Evolutionary conservation across 768 basidiomycete genomes (phyloP).

Genomic region (Galerina sulciceps): DNA sequence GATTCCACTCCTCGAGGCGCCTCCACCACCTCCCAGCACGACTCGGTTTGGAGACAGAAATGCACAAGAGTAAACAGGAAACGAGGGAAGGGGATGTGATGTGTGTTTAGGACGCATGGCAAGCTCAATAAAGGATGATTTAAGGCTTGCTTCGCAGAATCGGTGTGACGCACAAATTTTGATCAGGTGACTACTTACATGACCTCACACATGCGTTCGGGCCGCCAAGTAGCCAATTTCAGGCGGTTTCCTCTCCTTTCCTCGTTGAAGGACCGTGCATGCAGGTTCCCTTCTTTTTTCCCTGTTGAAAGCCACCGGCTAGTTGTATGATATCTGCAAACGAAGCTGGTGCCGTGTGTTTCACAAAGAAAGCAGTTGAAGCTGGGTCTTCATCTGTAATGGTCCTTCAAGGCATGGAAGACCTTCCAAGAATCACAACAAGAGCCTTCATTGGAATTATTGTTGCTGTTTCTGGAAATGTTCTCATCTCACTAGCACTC

Average conservation of each 20-base stretch:
- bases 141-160: neutral
- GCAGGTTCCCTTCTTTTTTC: neutral
- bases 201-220: neutral
- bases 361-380: constrained; percentile 5
- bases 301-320: neutral
- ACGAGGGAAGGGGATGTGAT: constrained; percentile 73
- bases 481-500: constrained; percentile 88
- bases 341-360: neutral
- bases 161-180: neutral
- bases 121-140: neutral
- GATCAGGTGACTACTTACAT: neutral
- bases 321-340: neutral
- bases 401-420: constrained; percentile 28
- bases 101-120: constrained; percentile 83
- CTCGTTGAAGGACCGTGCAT: neutral
- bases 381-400: constrained; percentile 5
- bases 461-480: constrained; percentile 82
- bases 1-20: constrained; percentile 84
- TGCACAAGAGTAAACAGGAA: constrained; percentile 88
- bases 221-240: neutral
- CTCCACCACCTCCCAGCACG: constrained; percentile 89
- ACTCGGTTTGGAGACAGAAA: constrained; percentile 77
- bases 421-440: constrained; percentile 58
- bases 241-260: neutral
- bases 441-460: constrained; percentile 76